Evolutionary conservation across 495 filamentous ascomycete genomes (phyloP).

Genomic region (Podospora bellae-mahoneyi): DNA sequence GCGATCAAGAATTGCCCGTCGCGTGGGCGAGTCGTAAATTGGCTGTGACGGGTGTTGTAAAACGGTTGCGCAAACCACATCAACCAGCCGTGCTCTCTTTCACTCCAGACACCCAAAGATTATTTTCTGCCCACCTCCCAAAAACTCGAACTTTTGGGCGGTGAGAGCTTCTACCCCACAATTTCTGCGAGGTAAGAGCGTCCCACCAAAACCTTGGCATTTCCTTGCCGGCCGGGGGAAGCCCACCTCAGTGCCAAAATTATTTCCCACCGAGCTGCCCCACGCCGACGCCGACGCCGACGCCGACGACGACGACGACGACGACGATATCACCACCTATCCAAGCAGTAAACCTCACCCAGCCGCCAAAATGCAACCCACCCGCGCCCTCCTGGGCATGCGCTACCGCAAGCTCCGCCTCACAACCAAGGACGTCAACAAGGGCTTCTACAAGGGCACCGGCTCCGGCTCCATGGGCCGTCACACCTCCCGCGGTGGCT

Average conservation of each 20-base stretch:
- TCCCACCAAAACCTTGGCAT: not conserved
- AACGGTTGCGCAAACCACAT: not conserved
- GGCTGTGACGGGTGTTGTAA: too few species aligned
- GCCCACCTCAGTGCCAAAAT: not conserved
- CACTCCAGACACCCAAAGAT: not conserved
- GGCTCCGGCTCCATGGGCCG: conserved; percentile 79
- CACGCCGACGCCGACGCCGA: too few species aligned
- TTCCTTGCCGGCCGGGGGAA: not conserved
- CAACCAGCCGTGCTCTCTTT: not conserved
- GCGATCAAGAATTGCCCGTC: too few species aligned
- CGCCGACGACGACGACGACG: too few species aligned
- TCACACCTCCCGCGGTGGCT: conserved; percentile 83
- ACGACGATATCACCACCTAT: not conserved
- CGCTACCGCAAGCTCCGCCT: conserved; percentile 62
- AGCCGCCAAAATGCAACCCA: conserved; percentile 57
- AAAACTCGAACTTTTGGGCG: conserved; percentile 27
- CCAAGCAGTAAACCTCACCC: too few species aligned
- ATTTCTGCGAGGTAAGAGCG: conserved; percentile 9
- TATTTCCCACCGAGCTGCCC: too few species aligned
- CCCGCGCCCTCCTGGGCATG: conserved; percentile 62
- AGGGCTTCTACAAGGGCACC: conserved; percentile 96
- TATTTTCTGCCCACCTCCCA: conserved; percentile 28
- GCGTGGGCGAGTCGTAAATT: too few species aligned
- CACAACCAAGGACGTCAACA: conserved; percentile 87
- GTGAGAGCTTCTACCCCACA: conserved; percentile 19